Evolutionary conservation across 2,329 filamentous ascomycete species (phyloP), one percentile per base, ranked within the genome.

Genomic region (Stemphylium vesicarium): DNA sequence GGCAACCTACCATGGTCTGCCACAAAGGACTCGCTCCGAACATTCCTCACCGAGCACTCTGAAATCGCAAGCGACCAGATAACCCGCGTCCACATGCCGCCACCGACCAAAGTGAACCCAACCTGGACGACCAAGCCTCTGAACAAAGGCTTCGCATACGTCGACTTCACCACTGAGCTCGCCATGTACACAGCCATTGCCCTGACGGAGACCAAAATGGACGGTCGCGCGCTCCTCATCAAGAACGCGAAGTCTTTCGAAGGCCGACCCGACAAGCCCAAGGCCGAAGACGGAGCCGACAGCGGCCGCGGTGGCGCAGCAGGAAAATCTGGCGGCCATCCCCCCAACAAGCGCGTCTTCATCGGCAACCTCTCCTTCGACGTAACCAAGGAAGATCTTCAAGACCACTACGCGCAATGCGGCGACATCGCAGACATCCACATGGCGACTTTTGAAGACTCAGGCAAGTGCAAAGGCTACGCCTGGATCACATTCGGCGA

Each of bases 401-500:
- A 86, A 63, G 83, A 88, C 60, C 91, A 96, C 72, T 98, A 96
- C 75, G 83, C 84, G 43, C 91, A 88, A 73, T 98, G 94, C 72
- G 95, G 95, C 45, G 82, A 88, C 59, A 86, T 98, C 58, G 85
- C 88, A 48, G 90, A 90, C 79, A 84, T 92, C 61, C 94, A 96
- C 78, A 81, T 98, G 63, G 95, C 95, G 2, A 96, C 93, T 0
- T 99, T 99, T 72, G 91, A 98, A 76, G 96, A 99, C 75, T 89
- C 89, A 16, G 95, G 95, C 38, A 99, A 98, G 79, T 99, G 95
- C 81, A 98, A 98, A 79, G 96, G 95, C 15, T 99, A 89, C 78
- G 95, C 89, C 5, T 99, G 95, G 93, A 87, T 99, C 57, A 91
- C 91, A 58, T 99, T 98, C 77, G 88, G 88, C 71, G 87, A 92